These are phyloP conservation scores for Stephania cephalantha DNA, from an alignment of 164 flowering plant genomes.

Conservation along the genomic window DNA sequence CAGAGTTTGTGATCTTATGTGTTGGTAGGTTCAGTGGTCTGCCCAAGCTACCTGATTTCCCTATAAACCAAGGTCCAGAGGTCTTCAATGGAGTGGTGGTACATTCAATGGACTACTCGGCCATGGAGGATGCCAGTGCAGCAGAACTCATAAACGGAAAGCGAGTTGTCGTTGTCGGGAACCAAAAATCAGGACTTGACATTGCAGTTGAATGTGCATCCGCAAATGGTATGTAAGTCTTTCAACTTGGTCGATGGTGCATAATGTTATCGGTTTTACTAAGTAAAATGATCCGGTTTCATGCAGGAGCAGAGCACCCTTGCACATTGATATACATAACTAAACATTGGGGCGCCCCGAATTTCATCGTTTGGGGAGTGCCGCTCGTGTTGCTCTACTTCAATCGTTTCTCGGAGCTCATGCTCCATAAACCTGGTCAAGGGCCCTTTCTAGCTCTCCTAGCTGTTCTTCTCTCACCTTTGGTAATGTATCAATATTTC, in stretches of 20 bases:
- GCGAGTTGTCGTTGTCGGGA: constrained; percentile 41
- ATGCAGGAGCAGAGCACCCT: constrained; percentile 45
- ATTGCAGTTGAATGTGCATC: constrained; percentile 36
- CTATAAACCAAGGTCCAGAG: constrained; percentile 49
- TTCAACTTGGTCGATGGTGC: too few species aligned
- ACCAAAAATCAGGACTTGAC: constrained; percentile 52
- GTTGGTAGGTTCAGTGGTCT: too few species aligned
- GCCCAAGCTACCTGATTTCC: too few species aligned
- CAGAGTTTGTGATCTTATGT: too few species aligned
- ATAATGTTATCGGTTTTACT: too few species aligned
- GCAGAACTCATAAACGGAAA: constrained; percentile 30
- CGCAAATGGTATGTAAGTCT: too few species aligned
- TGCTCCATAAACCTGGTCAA: too few species aligned
- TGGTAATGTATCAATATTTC: too few species aligned
- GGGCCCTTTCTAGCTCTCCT: too few species aligned
- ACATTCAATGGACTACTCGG: constrained; percentile 60
- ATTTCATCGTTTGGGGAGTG: constrained; percentile 47
- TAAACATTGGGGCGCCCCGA: constrained; percentile 43
- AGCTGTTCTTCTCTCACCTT: too few species aligned
- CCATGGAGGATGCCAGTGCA: constrained; percentile 34
- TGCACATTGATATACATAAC: constrained; percentile 46
- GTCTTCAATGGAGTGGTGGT: constrained; percentile 42
- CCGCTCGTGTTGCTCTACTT: constrained; percentile 29
- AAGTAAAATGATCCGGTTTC: neutral
- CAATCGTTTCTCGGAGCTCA: too few species aligned